Conservation (phyloP, 306 rosid species). For the Echinosophora koreensis region DNA sequence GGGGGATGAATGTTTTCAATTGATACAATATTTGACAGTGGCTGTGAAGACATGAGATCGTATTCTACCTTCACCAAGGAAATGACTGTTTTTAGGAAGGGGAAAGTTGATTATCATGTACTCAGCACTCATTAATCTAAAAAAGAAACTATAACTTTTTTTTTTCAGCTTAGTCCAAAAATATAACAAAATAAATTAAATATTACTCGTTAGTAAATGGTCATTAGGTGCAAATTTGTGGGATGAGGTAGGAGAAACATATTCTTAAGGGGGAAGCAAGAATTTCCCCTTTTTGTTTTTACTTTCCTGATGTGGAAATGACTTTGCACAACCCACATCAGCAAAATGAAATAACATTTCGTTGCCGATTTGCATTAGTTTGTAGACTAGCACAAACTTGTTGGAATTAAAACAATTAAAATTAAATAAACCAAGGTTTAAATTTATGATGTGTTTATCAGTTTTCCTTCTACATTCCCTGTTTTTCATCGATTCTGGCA, state of each 20-base stretch:
- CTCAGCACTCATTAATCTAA: not conserved
- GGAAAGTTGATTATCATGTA: not conserved
- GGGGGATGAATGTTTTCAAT: not conserved
- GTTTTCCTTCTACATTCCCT: too few relatives aligned
- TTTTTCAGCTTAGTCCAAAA: not conserved
- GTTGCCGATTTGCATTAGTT: not conserved
- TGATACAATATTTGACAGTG: too few relatives aligned
- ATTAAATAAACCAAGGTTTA: too few relatives aligned
- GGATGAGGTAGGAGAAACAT: not conserved
- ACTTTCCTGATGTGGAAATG: not conserved
- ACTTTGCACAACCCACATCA: not conserved
- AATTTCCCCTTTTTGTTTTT: too few relatives aligned
- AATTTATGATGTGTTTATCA: not conserved
- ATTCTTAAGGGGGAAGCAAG: not conserved
- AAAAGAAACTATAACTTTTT: not conserved
- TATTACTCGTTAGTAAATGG: not conserved
- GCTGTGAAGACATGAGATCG: not conserved
- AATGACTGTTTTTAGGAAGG: not conserved
- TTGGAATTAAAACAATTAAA: not conserved
- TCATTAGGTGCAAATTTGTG: not conserved
- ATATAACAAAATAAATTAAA: not conserved
- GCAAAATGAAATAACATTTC: not conserved
- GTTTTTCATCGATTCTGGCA: too few relatives aligned
- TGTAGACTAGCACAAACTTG: not conserved
- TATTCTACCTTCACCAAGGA: not conserved